Percentiles rank a stretch among this genome's conserved stretches.
Conservation (phyloP, 106 monocot species). For the Platanthera zijinensis region DNA sequence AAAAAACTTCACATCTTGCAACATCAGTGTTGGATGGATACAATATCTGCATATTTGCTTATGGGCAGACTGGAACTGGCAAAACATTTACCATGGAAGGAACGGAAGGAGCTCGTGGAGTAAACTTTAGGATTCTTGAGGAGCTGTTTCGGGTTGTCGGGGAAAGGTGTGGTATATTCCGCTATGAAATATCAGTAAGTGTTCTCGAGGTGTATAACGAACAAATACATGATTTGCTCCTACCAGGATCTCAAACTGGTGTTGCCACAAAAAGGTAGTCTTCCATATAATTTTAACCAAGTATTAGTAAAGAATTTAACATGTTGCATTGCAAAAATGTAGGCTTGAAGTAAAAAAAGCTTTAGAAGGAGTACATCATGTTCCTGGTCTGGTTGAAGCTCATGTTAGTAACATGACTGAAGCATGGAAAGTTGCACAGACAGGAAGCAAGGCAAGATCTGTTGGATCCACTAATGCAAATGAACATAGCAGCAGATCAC, state of each 20-base stretch:
- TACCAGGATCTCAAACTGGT: slow-evolving; percentile 47
- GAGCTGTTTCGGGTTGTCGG: slow-evolving; percentile 75
- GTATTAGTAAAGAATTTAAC: neutral
- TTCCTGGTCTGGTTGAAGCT: slow-evolving; percentile 84
- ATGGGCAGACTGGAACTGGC: slow-evolving; percentile 89
- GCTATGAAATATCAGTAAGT: slow-evolving; percentile 68
- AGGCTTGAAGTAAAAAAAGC: slow-evolving; percentile 76
- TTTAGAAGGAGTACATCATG: slow-evolving; percentile 73
- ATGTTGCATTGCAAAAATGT: neutral
- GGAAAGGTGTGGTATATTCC: slow-evolving; percentile 51
- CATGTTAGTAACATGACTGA: slow-evolving; percentile 65
- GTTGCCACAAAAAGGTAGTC: slow-evolving; percentile 45
- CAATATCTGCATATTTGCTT: slow-evolving; percentile 96
- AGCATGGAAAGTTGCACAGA: slow-evolving; percentile 75
- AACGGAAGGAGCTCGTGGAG: slow-evolving; percentile 63
- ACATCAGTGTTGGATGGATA: slow-evolving; percentile 88
- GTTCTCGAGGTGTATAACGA: slow-evolving; percentile 93
- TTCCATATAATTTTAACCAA: neutral
- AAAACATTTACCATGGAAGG: slow-evolving; percentile 99
- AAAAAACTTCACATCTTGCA: slow-evolving; percentile 67
- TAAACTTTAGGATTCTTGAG: slow-evolving; percentile 82
- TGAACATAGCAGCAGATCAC: slow-evolving; percentile 93
- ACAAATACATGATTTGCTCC: slow-evolving; percentile 75
- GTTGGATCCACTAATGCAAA: slow-evolving; percentile 82
- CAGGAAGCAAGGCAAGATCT: slow-evolving; percentile 81